Evolutionary conservation across 192 early-diverging fungal species (phyloP).

Genomic region (Coemansia sp.): DNA sequence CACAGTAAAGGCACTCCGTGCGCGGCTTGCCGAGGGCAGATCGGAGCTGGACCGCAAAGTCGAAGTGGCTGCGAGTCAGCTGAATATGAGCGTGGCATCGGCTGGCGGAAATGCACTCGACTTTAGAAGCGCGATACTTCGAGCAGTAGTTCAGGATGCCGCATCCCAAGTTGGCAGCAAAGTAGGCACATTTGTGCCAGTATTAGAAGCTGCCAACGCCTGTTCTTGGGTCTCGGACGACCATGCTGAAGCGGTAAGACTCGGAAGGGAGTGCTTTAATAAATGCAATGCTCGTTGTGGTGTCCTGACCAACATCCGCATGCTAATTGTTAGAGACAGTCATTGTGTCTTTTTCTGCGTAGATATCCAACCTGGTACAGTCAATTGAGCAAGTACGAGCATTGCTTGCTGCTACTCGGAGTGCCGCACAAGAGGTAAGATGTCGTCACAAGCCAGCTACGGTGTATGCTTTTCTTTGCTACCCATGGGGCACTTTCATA

Average conservation of each 20-base stretch:
- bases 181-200: constrained; percentile 8
- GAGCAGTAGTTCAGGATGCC: constrained; percentile 18
- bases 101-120: constrained; percentile 5
- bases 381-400: constrained; percentile 1
- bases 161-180: constrained; percentile 10
- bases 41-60: constrained; percentile 20
- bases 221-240: constrained; percentile 13
- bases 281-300: background rate
- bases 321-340: background rate
- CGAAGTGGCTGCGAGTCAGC: constrained; percentile 30
- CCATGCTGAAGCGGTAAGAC: constrained; percentile 19
- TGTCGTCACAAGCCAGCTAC: too few relatives aligned
- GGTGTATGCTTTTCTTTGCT: too few relatives aligned
- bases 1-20: background rate
- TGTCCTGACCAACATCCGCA: constrained; percentile 1
- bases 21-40: constrained; percentile 2
- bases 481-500: background rate
- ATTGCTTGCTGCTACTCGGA: background rate
- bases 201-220: background rate
- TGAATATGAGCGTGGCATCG: constrained; percentile 22
- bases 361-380: background rate
- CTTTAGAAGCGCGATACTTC: constrained; percentile 14
- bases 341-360: background rate
- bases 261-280: background rate
- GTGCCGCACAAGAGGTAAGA: constrained; percentile 2